A percentile compares a stretch with the other conserved stretches of the same genome.
phyloP scores from a whole-genome alignment of 164 flowering plant species.

The Houttuynia cordata region DNA sequence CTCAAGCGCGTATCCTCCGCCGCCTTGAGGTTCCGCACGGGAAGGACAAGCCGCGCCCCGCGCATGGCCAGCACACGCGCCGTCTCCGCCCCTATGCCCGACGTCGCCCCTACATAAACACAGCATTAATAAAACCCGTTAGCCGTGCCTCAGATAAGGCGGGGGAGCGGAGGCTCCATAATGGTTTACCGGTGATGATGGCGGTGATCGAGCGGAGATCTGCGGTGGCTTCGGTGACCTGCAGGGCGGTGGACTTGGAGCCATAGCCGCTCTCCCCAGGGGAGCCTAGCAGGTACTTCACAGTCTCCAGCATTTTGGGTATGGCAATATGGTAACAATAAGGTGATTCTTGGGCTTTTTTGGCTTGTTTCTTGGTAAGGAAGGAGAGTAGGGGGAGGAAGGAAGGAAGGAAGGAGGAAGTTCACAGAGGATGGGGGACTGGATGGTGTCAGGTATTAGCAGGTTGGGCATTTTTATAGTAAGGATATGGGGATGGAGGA shows the following conservation, averaged over 20 bases:
- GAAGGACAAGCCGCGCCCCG: slow-evolving; percentile 68
- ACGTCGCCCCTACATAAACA: slow-evolving; percentile 62
- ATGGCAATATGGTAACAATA: not conserved
- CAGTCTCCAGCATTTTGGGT: slow-evolving; percentile 48
- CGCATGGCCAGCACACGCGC: slow-evolving; percentile 83
- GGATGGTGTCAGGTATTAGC: not conserved
- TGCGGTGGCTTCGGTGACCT: slow-evolving; percentile 44
- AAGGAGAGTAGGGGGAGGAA: not conserved
- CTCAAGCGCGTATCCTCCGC: slow-evolving; percentile 72
- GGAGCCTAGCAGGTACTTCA: slow-evolving; percentile 65
- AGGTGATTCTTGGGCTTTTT: not conserved
- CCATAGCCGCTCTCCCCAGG: slow-evolving; percentile 68
- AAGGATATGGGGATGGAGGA: not conserved
- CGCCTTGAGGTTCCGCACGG: slow-evolving; percentile 66
- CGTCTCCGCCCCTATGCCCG: slow-evolving; percentile 97
- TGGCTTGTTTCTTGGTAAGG: not conserved
- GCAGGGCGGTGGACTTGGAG: slow-evolving; percentile 85
- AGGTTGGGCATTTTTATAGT: not conserved
- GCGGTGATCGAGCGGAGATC: slow-evolving; percentile 61
- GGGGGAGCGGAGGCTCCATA: not conserved
- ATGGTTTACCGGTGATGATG: slow-evolving; percentile 73
- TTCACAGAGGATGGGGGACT: not conserved
- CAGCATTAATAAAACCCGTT: not conserved
- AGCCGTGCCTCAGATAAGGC: no score
- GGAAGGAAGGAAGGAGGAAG: not conserved